Evolutionary conservation across 495 filamentous ascomycete genomes (phyloP).

Genomic region (Neurospora sp.): DNA sequence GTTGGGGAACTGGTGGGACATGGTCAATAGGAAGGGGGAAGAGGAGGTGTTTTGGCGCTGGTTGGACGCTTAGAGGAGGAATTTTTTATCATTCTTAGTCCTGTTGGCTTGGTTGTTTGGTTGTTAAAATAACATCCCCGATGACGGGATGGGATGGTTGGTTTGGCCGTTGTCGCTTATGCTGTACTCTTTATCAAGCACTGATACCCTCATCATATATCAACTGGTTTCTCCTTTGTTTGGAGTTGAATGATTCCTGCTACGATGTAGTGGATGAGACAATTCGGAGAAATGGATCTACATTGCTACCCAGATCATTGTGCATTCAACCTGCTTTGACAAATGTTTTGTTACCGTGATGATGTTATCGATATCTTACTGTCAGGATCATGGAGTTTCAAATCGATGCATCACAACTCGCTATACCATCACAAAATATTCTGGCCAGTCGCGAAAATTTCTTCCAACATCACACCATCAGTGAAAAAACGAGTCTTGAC

Average conservation of each 20-base stretch:
- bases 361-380: too few relatives aligned
- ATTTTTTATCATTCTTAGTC: neutral
- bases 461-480: too few relatives aligned
- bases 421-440: too few relatives aligned
- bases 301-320: neutral
- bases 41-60: neutral
- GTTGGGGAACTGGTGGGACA: neutral
- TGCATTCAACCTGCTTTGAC: too few relatives aligned
- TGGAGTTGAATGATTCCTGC: neutral
- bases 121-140: neutral
- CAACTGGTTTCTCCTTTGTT: neutral
- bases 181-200: conserved; percentile 13
- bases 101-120: neutral
- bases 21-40: neutral
- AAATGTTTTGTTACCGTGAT: too few relatives aligned
- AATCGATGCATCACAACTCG: too few relatives aligned
- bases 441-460: too few relatives aligned
- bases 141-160: neutral
- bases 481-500: neutral
- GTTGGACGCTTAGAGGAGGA: neutral
- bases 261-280: neutral
- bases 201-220: conserved; percentile 9
- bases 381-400: too few relatives aligned
- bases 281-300: neutral
- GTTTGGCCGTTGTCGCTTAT: conserved; percentile 1